Conservation (phyloP, 2,329 filamentous ascomycete species). For the Aspergillus calidoustus region DNA sequence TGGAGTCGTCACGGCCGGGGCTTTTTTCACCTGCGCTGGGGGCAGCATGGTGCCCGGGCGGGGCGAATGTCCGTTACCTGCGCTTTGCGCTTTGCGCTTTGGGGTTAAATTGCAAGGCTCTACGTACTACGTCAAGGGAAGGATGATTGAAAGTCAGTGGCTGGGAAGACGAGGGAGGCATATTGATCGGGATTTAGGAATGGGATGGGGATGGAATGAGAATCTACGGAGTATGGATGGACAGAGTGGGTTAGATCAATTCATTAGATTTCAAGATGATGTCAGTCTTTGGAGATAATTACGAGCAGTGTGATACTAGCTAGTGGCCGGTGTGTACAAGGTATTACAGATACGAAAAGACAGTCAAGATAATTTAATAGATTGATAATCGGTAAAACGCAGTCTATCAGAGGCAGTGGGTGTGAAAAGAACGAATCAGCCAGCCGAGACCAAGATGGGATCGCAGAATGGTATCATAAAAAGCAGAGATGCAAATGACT, state of each 20-base stretch:
- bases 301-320: neutral
- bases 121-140: too few relatives aligned
- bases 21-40: neutral
- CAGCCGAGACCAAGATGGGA: constrained; percentile 23
- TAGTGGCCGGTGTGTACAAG: neutral
- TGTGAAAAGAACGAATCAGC: constrained; percentile 29
- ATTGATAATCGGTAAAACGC: constrained; percentile 20
- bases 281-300: constrained; percentile 3
- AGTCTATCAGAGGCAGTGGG: constrained; percentile 20
- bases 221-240: neutral
- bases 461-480: constrained; percentile 46
- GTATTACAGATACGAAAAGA: neutral
- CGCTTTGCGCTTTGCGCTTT: neutral
- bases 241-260: neutral
- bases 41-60: neutral
- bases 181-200: too few relatives aligned
- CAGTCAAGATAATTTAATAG: neutral
- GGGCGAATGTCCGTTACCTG: neutral
- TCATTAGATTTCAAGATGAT: constrained; percentile 12
- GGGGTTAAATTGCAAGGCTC: too few relatives aligned
- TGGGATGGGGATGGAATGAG: too few relatives aligned
- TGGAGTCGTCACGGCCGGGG: neutral
- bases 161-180: too few relatives aligned
- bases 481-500: constrained; percentile 33
- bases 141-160: too few relatives aligned